Percentiles rank a stretch among this genome's conserved stretches.
Evolutionary conservation across 2,329 filamentous ascomycete species (phyloP).

Genomic region (Venturia oleaginea): DNA sequence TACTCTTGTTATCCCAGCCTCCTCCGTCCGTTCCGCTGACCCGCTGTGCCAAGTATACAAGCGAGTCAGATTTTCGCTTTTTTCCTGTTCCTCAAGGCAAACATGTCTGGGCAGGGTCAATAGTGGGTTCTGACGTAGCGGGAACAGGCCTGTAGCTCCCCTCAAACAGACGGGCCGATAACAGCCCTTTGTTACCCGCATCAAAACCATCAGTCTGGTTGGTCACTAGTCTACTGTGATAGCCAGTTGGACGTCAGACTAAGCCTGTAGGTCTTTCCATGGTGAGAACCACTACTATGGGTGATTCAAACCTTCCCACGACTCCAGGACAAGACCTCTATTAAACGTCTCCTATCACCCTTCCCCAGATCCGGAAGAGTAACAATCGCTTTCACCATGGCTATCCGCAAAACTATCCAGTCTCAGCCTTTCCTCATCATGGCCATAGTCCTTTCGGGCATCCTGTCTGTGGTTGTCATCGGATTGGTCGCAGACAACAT

Average conservation of each 20-base stretch:
- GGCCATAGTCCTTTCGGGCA: constrained; percentile 6
- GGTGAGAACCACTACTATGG: too few relatives aligned
- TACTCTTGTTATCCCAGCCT: too few relatives aligned
- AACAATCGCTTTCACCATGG: background rate
- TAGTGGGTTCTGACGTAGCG: background rate
- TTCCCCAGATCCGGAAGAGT: background rate
- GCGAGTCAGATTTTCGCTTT: background rate
- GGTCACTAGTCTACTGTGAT: background rate
- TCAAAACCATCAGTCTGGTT: background rate
- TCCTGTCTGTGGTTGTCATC: constrained; percentile 11
- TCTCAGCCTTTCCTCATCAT: constrained; percentile 12
- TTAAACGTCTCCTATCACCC: background rate
- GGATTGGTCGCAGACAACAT: constrained; percentile 8
- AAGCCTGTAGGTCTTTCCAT: background rate
- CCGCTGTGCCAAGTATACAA: background rate
- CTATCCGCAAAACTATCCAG: constrained; percentile 6
- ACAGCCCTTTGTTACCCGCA: background rate
- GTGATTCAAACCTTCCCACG: too few relatives aligned
- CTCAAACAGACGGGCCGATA: background rate
- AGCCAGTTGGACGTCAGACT: background rate
- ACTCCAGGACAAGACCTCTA: background rate
- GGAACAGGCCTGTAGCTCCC: background rate
- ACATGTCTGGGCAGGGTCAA: background rate
- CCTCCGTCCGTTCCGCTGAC: background rate
- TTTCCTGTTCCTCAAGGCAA: background rate